Base-by-base conservation (phyloP, 2,329 filamentous ascomycete genomes). In the Fusarium miscanthi region DNA sequence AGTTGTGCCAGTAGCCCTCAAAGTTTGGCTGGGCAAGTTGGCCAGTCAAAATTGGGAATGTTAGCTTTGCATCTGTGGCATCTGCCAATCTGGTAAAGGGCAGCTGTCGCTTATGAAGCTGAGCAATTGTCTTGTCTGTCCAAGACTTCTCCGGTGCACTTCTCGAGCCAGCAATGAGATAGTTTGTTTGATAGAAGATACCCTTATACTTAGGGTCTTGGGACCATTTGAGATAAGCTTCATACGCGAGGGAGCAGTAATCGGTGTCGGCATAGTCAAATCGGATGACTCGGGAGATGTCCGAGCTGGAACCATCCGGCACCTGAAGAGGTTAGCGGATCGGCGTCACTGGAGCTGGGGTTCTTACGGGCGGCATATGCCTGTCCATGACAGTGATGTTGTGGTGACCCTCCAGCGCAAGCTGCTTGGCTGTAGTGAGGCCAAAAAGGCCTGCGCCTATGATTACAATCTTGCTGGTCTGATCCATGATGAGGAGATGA, bases 221-320 rank as follows among this genome's bases (percentile, higher is more conserved):
- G 1, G 56, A 59, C 73, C 72, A 74, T 12, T 53, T 58, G 21
- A 33, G 37, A 46, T 74, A 74, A 3, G 72, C 73, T 16, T 74
- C 69, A 14, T 66, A 60, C 10, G 88, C 90, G 27, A 93, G 86
- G 31, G 81, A 80, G 10, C 89, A 85, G 78, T 93, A 93, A 19
- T 87, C 84, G 2, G 85, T 80, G 69, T 90, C 86, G 21, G 88
- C 88, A 72, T 93, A 93, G 82, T 93, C 91, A 56, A 79, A 73
- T 8, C 81, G 78, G 43, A 82, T 77, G 37, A 82, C 77, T 35
- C 81, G 79, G 10, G 81, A 82, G 17, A 80, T 77, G 69, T 83
- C 80, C 48, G 79, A 77, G 58, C 79, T 81, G 46, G 80, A 79
- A 25, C 77, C 78, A 40, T 82, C 79, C 1, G 77, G 74, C 12